Percentiles rank a stretch among this genome's conserved stretches.
These are phyloP conservation scores for Aspergillus funiculosus DNA, from an alignment of 495 filamentous ascomycete genomes.

Conservation along the genomic window DNA sequence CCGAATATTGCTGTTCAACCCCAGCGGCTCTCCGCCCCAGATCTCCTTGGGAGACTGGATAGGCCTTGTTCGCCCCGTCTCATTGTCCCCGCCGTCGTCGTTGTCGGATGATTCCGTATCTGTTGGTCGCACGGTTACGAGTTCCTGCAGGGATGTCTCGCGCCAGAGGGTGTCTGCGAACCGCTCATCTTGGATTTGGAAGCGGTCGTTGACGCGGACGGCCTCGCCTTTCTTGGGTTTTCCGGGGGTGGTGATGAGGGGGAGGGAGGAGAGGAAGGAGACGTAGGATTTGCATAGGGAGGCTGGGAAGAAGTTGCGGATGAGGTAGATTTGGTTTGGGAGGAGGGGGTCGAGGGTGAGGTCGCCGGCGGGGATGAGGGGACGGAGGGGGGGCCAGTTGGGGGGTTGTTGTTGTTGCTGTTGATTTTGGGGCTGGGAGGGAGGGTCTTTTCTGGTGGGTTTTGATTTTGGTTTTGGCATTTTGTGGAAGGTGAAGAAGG, in stretches of 20 bases:
- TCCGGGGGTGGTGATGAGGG: conserved; percentile 74
- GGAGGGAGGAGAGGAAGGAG: conserved; percentile 66
- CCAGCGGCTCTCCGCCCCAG: conserved; percentile 83
- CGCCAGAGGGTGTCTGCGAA: conserved; percentile 75
- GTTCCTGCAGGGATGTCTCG: conserved; percentile 32
- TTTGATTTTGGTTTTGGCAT: conserved; percentile 15
- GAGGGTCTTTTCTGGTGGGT: conserved; percentile 21
- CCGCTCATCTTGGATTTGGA: conserved; percentile 67
- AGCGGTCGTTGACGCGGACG: conserved; percentile 83
- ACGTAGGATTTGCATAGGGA: conserved; percentile 77
- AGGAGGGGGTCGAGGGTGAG: conserved; percentile 56
- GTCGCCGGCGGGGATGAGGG: conserved; percentile 60
- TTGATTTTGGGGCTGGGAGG: conserved; percentile 11
- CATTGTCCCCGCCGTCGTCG: conserved; percentile 44
- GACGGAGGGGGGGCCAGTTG: conserved; percentile 74
- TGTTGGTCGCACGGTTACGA: conserved; percentile 29
- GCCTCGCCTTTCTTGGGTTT: conserved; percentile 83
- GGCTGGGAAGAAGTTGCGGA: conserved; percentile 73
- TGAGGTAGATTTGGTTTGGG: conserved; percentile 64
- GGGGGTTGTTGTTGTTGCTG: conserved; percentile 14
- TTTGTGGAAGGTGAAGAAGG: background rate
- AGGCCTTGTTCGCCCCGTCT: conserved; percentile 21
- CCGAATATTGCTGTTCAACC: conserved; percentile 82
- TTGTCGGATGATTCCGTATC: conserved; percentile 47
- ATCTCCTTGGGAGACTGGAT: conserved; percentile 20